Conservation (phyloP, 257 asterid species). For the Avicennia marina region DNA sequence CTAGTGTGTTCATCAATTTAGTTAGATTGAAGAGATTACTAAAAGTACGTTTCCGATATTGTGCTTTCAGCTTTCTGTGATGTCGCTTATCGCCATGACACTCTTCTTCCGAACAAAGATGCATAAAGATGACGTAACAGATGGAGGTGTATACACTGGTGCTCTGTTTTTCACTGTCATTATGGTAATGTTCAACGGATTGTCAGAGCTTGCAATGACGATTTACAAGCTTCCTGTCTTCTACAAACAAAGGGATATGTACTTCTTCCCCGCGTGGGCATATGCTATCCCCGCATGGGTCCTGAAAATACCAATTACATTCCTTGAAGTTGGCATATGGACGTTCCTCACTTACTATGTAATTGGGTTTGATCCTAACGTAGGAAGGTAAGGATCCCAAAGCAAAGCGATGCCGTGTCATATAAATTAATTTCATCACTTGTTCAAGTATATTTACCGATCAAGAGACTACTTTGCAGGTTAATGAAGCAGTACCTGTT, state of each 20-base stretch:
- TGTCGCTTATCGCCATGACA: constrained; percentile 38
- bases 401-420: neutral
- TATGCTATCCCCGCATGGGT: constrained; percentile 61
- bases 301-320: constrained; percentile 48
- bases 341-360: constrained; percentile 53
- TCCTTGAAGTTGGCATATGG: constrained; percentile 52
- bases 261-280: constrained; percentile 61
- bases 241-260: constrained; percentile 59
- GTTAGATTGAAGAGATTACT: too few species aligned
- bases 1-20: too few species aligned
- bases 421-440: too few species aligned
- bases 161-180: constrained; percentile 43
- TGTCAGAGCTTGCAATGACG: constrained; percentile 50
- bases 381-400: constrained; percentile 45
- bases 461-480: constrained; percentile 21
- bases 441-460: neutral
- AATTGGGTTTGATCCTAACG: constrained; percentile 69
- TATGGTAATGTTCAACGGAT: constrained; percentile 54
- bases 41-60: neutral
- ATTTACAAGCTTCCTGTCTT: constrained; percentile 61
- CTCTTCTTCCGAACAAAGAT: constrained; percentile 57
- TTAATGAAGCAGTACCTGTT: constrained; percentile 49
- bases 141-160: constrained; percentile 49
- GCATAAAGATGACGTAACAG: constrained; percentile 20
- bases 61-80: constrained; percentile 33